Evolutionary conservation across 2,329 filamentous ascomycete genomes (phyloP).

Genomic region (Pseudogymnoascus sp.): DNA sequence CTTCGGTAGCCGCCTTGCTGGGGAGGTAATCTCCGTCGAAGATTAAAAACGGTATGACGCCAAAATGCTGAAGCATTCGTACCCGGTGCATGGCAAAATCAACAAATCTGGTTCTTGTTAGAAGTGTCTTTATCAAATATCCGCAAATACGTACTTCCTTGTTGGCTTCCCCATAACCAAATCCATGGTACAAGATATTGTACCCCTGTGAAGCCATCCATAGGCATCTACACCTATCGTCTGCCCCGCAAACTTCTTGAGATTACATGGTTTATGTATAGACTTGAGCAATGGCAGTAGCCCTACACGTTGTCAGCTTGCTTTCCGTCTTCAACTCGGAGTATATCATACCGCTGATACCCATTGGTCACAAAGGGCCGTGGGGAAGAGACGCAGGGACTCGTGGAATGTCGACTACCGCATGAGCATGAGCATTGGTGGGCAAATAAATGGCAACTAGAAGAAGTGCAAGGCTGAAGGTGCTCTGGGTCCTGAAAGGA

Average conservation of each 20-base stretch:
- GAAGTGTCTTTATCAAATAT: conserved; percentile 16
- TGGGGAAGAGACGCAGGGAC: conserved; percentile 16
- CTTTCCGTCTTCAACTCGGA: neutral
- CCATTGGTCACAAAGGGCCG: conserved; percentile 22
- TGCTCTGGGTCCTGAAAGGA: neutral
- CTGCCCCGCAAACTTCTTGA: conserved; percentile 82
- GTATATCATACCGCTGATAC: conserved; percentile 22
- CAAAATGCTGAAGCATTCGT: conserved; percentile 89
- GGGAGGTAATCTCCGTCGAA: conserved; percentile 95
- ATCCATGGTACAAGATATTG: conserved; percentile 83
- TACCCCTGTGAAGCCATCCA: conserved; percentile 94
- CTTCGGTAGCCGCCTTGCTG: conserved; percentile 85
- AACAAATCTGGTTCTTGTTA: conserved; percentile 59
- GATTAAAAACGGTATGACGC: conserved; percentile 87
- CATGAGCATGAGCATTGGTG: conserved; percentile 9
- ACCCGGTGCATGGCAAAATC: conserved; percentile 87
- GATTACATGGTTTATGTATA: conserved; percentile 79
- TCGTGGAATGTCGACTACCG: conserved; percentile 9
- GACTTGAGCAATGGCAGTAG: conserved; percentile 90
- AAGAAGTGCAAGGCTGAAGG: neutral
- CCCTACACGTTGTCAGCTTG: conserved; percentile 44
- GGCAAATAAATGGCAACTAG: neutral
- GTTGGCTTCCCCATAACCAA: conserved; percentile 84
- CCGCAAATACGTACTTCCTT: conserved; percentile 56
- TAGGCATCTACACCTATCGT: conserved; percentile 95